These are phyloP conservation scores for Didymosphaeria variabile DNA, from an alignment of 2,329 filamentous ascomycete species.

Conservation along the genomic window DNA sequence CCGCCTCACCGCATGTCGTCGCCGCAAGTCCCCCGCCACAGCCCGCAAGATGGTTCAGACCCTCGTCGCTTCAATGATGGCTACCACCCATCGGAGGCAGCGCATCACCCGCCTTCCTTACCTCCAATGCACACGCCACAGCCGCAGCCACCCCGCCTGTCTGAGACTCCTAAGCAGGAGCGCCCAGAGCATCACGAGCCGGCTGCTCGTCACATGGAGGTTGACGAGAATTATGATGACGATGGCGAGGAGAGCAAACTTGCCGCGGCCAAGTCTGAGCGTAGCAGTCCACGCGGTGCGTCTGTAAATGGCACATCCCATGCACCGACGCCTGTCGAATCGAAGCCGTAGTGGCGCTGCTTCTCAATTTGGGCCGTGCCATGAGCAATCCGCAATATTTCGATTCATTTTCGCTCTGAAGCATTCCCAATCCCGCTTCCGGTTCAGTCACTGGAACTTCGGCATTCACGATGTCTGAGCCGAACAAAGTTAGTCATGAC, in stretches of 20 bases:
- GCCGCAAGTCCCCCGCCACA: slow-evolving; percentile 75
- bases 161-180: slow-evolving; percentile 58
- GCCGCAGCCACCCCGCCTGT: slow-evolving; percentile 61
- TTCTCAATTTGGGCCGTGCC: background rate
- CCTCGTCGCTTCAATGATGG: slow-evolving; percentile 74
- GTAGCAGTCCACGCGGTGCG: slow-evolving; percentile 53
- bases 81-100: slow-evolving; percentile 92
- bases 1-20: slow-evolving; percentile 57
- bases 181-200: slow-evolving; percentile 71
- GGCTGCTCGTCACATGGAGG: slow-evolving; percentile 92
- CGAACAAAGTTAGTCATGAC: background rate
- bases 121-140: slow-evolving; percentile 59
- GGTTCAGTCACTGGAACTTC: background rate
- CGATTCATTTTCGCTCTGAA: background rate
- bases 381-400: background rate
- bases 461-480: background rate
- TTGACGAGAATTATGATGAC: slow-evolving; percentile 97
- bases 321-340: slow-evolving; percentile 46
- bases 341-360: slow-evolving; percentile 31
- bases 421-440: background rate
- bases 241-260: slow-evolving; percentile 84
- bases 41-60: slow-evolving; percentile 70
- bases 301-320: slow-evolving; percentile 46
- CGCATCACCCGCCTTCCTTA: slow-evolving; percentile 79
- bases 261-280: slow-evolving; percentile 53